These are phyloP conservation scores for Cynara cardunculus DNA, from an alignment of 129 eudicot genomes.

Conservation along the genomic window DNA sequence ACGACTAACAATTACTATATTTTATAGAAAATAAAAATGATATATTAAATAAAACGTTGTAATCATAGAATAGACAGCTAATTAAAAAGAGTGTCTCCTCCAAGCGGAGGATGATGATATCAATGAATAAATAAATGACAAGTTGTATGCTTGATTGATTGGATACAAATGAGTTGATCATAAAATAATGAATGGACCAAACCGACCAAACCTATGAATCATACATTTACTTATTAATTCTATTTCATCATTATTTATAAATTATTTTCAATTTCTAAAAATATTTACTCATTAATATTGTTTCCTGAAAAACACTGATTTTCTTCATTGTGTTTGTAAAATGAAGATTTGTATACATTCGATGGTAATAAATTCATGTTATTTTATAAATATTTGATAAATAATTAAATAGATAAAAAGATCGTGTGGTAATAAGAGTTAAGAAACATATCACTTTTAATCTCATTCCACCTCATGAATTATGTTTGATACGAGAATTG, in stretches of 20 bases:
- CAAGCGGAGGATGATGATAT: conserved; percentile 20
- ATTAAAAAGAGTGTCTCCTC: conserved; percentile 9
- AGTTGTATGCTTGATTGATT: conserved; percentile 20
- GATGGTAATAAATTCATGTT: too few species aligned
- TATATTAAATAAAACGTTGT: neutral
- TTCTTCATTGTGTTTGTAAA: neutral
- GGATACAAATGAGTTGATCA: conserved; percentile 1
- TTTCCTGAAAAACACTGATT: too few species aligned
- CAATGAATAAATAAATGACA: neutral
- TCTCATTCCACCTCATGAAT: too few species aligned
- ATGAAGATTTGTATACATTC: neutral
- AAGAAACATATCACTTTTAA: too few species aligned
- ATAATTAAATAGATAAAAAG: too few species aligned
- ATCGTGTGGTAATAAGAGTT: too few species aligned
- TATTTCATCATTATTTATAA: neutral
- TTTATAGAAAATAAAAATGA: neutral
- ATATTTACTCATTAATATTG: too few species aligned
- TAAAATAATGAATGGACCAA: conserved; percentile 11
- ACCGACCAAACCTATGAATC: conserved; percentile 28
- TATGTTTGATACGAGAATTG: too few species aligned
- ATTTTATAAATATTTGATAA: too few species aligned
- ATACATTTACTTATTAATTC: conserved; percentile 9
- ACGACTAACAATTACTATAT: neutral
- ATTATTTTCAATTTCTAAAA: neutral
- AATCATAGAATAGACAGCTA: conserved; percentile 19